Conservation (phyloP, 2,329 filamentous ascomycete genomes). For the Fusarium palustre region DNA sequence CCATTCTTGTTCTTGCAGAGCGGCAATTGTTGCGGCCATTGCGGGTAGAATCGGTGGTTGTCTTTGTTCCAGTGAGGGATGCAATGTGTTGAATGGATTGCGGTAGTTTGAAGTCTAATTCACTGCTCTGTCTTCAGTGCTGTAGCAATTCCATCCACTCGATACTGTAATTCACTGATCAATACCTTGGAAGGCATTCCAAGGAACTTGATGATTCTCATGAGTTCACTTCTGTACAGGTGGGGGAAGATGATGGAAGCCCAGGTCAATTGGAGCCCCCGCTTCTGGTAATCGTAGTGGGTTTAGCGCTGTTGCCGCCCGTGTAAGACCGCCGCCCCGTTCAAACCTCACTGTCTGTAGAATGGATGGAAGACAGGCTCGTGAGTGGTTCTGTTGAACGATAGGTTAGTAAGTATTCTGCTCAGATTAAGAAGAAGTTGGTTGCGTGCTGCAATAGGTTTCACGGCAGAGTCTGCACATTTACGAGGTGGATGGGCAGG, state of each 20-base stretch:
- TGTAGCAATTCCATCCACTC: no score
- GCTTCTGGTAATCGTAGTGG: slow-evolving; percentile 25
- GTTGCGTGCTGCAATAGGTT: neutral
- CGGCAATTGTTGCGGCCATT: slow-evolving; percentile 20
- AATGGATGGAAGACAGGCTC: slow-evolving; percentile 6
- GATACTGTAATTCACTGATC: neutral
- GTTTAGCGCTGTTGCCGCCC: slow-evolving; percentile 30
- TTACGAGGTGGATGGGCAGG: neutral
- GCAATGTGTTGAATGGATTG: neutral
- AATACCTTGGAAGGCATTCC: neutral
- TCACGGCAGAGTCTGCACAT: neutral
- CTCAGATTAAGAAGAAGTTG: slow-evolving; percentile 22
- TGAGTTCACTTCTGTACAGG: neutral
- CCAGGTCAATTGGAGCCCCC: slow-evolving; percentile 12
- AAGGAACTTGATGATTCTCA: neutral
- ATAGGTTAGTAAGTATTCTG: neutral
- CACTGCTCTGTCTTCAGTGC: neutral
- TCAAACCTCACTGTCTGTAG: slow-evolving; percentile 22
- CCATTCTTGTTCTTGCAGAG: slow-evolving; percentile 20
- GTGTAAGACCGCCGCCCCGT: slow-evolving; percentile 4
- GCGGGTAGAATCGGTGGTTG: slow-evolving; percentile 39
- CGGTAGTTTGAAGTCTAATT: neutral
- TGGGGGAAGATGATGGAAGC: slow-evolving; percentile 36
- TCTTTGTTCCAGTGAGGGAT: neutral
- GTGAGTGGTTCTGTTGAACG: slow-evolving; percentile 11